Percentiles rank a stretch among this genome's conserved stretches.
These are phyloP conservation scores for Debaryomyces maramus DNA, from an alignment of 805 yeast species.

Conservation along the genomic window DNA sequence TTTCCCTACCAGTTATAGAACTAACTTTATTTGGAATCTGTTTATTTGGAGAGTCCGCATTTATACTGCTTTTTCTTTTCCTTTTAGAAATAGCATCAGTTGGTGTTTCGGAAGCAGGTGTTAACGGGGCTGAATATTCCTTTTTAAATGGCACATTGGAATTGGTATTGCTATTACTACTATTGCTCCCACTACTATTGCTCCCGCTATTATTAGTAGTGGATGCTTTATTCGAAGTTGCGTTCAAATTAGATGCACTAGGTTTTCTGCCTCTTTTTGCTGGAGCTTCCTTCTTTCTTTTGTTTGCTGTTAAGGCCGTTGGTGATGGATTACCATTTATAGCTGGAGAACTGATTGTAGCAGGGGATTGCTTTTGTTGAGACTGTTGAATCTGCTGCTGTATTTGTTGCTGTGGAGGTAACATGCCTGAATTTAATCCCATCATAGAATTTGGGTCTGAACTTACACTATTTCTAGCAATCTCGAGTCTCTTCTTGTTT, in stretches of 20 bases:
- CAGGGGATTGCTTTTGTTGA: slow-evolving; percentile 24
- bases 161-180: slow-evolving; percentile 12
- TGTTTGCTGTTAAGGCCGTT: slow-evolving; percentile 11
- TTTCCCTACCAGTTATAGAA: slow-evolving; percentile 20
- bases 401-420: slow-evolving; percentile 25
- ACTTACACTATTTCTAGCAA: slow-evolving; percentile 41
- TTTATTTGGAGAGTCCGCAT: slow-evolving; percentile 38
- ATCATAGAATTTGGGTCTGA: slow-evolving; percentile 14
- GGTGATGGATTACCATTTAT: slow-evolving; percentile 38
- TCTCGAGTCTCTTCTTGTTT: slow-evolving; percentile 65
- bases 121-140: slow-evolving; percentile 39
- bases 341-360: slow-evolving; percentile 32
- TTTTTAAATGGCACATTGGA: slow-evolving; percentile 25
- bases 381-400: slow-evolving; percentile 10
- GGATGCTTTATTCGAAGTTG: slow-evolving; percentile 12
- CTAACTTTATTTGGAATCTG: slow-evolving; percentile 8
- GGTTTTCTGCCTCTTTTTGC: slow-evolving; percentile 35
- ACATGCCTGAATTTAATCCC: slow-evolving; percentile 16
- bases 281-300: slow-evolving; percentile 33
- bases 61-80: slow-evolving; percentile 28
- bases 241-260: slow-evolving; percentile 14
- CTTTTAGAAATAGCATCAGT: slow-evolving; percentile 21
- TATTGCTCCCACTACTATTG: slow-evolving; percentile 18
- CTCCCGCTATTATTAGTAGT: slow-evolving; percentile 10
- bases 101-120: slow-evolving; percentile 42